Base-by-base conservation (phyloP, 257 asterid species). In the Leptodermis oblonga region DNA sequence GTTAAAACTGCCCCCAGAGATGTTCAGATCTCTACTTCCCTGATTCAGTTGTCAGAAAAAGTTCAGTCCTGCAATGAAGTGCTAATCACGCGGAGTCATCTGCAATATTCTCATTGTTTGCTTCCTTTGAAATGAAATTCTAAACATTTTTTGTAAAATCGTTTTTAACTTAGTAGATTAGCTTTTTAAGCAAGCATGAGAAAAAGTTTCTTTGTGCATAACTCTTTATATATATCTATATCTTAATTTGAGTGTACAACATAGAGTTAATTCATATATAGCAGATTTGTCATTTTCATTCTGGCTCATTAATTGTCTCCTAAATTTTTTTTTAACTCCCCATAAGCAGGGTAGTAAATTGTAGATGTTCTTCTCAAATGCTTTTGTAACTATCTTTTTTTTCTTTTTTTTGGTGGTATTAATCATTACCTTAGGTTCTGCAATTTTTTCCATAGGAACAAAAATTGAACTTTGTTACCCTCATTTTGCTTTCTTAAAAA, bases 401-500 rank as follows among this genome's bases (percentile, higher is more conserved):
- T 26, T 48, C 20, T 48, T 12, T 48, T n/a, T n/a, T n/a, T n/a
- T n/a, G n/a, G n/a, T n/a, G 23, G 25, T 48, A 48, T 28, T 20
- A 20, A 22, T 61, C 6, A 61, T 61, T 3, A 17, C 7, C 66
- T 33, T 17, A n/a, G 28, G 66, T 33, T 61, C 23, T 20, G 15
- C 46, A 15, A 13, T 61, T 34, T 33, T 59, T 22, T 34, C 12
- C 3, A 10, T 20, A 15, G 66, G 18, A 61, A 61, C 28, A 48
- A 13, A 48, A 15, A n/a, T n/a, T n/a, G 46, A 33, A 20, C 34
- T 18, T 36, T 33, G 28, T 18, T 6, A 18, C 46, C 20, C 46
- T 61, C 45, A 60, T 34, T 60, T 60, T 61, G 45, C 66, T 61
- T 61, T 61, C 66, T 33, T n/a, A n/a, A 12, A 0, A 17, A 61